These are phyloP conservation scores for Diutina neorugosa DNA, from an alignment of 1,139 yeast species.

Conservation along the genomic window DNA sequence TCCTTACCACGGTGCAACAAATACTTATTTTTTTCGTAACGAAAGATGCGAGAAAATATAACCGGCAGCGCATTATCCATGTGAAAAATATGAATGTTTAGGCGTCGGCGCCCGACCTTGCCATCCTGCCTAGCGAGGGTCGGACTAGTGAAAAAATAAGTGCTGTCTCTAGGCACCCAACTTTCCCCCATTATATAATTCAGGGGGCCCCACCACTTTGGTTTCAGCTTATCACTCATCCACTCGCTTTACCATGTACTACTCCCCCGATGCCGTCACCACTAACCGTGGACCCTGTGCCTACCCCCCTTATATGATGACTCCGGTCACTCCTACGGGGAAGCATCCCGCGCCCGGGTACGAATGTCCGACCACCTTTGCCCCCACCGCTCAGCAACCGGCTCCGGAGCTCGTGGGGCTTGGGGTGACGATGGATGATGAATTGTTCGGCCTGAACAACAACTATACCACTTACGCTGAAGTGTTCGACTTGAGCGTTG, in stretches of 20 bases:
- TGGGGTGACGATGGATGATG: slow-evolving; percentile 1
- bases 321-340: slow-evolving; percentile 2
- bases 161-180: background rate
- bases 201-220: background rate
- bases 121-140: background rate
- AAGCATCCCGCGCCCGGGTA: background rate
- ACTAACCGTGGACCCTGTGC: background rate
- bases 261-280: background rate
- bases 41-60: background rate
- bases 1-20: background rate
- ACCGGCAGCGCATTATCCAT: background rate
- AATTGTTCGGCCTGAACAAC: background rate
- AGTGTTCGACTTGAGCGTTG: background rate
- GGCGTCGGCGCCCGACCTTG: background rate
- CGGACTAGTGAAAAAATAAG: background rate
- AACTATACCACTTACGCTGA: background rate
- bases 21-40: background rate
- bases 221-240: background rate
- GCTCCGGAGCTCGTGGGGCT: background rate
- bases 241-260: background rate
- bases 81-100: background rate
- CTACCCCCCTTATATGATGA: slow-evolving; percentile 1
- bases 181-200: background rate
- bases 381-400: background rate
- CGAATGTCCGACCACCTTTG: background rate